Conservation (phyloP, 768 basidiomycete genomes). For the Calocybe indica region DNA sequence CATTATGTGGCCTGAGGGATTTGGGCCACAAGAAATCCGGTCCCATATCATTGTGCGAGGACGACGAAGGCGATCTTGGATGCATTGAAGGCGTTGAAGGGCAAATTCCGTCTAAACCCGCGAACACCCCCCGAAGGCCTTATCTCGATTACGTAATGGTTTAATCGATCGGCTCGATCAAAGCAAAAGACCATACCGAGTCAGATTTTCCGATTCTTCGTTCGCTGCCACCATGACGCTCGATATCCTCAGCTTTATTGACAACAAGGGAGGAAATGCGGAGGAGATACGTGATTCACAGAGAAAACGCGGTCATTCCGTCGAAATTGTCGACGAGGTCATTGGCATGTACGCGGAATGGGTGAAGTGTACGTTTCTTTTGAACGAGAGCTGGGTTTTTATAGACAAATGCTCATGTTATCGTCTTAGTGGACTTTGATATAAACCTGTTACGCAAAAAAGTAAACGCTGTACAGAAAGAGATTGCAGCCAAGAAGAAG, state of each 20-base stretch:
- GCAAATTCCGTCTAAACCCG: too few species aligned
- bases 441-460: slow-evolving; percentile 72
- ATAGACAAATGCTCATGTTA: slow-evolving; percentile 2
- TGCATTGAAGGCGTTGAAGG: too few species aligned
- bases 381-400: slow-evolving; percentile 2
- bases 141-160: neutral
- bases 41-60: slow-evolving; percentile 4
- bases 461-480: slow-evolving; percentile 88
- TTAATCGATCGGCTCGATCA: neutral
- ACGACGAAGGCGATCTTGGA: too few species aligned
- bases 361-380: slow-evolving; percentile 75
- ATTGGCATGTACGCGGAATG: slow-evolving; percentile 89
- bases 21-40: neutral
- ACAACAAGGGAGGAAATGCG: slow-evolving; percentile 88
- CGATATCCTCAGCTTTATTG: slow-evolving; percentile 75
- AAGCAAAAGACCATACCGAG: too few species aligned
- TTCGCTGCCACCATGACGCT: slow-evolving; percentile 57
- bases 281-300: slow-evolving; percentile 90
- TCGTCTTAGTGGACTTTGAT: slow-evolving; percentile 78
- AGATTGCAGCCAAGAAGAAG: slow-evolving; percentile 94
- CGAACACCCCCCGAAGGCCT: neutral
- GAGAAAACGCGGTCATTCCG: slow-evolving; percentile 80
- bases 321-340: slow-evolving; percentile 92
- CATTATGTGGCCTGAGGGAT: neutral
- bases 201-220: too few species aligned